Percentiles rank a stretch among this genome's conserved stretches.
Evolutionary conservation across 2,329 filamentous ascomycete genomes (phyloP).

Genomic region (Gremmenia infestans): DNA sequence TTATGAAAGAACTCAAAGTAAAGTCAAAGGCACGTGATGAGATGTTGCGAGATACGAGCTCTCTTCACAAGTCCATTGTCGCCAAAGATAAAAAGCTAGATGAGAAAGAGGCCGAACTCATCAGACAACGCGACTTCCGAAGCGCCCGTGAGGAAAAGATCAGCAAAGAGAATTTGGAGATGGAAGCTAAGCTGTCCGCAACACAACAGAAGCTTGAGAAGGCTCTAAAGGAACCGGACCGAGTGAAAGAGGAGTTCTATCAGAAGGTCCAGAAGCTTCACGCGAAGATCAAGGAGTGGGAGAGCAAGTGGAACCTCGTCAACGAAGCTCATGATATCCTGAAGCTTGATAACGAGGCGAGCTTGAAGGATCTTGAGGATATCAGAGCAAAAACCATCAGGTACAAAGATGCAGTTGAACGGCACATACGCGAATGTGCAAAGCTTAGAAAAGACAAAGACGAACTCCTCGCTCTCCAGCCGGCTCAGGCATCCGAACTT

Average conservation of each 20-base stretch:
- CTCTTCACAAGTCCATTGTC: background rate
- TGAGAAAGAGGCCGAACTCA: background rate
- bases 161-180: background rate
- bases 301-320: background rate
- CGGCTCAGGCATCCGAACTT: background rate
- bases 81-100: constrained; percentile 1
- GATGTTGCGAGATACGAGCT: background rate
- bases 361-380: background rate
- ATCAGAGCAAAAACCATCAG: background rate
- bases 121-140: background rate
- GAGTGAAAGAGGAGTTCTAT: background rate
- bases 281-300: background rate
- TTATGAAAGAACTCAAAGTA: background rate
- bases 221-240: background rate
- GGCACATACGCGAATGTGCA: background rate
- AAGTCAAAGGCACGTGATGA: background rate
- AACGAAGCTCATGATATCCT: background rate
- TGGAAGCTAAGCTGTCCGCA: background rate
- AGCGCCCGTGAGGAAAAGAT: constrained; percentile 2
- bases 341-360: constrained; percentile 1
- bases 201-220: background rate
- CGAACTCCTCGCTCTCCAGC: background rate
- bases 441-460: background rate
- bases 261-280: background rate
- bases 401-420: background rate